A percentile compares a stretch with the other conserved stretches of the same genome.
phyloP scores from a whole-genome alignment of 495 filamentous ascomycete species.

The Tuber microsphaerosporum region DNA sequence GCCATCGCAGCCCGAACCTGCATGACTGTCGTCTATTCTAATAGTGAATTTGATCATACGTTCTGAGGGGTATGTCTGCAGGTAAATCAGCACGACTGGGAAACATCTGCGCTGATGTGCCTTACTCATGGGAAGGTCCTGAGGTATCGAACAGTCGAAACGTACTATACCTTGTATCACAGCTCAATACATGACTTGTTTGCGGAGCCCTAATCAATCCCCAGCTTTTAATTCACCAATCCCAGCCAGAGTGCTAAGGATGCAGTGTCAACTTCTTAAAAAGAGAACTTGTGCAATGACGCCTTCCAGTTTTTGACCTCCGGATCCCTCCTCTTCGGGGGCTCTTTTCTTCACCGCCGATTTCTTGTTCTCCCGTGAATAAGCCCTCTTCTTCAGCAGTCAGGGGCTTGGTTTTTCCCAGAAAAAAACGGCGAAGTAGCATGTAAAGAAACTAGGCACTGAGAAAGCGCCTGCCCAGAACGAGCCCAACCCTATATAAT shows the following conservation, averaged over 20 bases:
- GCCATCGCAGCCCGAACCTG: neutral
- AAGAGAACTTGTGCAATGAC: neutral
- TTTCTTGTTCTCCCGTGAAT: neutral
- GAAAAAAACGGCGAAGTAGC: neutral
- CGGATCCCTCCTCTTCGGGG: neutral
- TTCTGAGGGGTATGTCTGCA: neutral
- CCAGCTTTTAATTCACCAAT: neutral
- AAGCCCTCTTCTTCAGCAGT: neutral
- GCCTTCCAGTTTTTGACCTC: constrained; percentile 7
- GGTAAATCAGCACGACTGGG: neutral
- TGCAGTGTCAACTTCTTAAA: neutral
- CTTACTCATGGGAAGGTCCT: neutral
- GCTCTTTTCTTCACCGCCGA: neutral
- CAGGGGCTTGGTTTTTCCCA: neutral
- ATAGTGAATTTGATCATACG: neutral
- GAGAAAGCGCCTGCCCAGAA: neutral
- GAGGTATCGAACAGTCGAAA: neutral
- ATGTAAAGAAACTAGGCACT: neutral
- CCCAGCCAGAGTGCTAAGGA: neutral
- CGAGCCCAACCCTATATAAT: neutral
- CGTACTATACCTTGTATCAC: neutral
- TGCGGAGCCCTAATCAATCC: neutral
- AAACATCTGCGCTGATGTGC: neutral
- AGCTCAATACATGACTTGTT: neutral
- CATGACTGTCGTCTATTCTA: neutral